Base-by-base conservation (phyloP, 345 rosid species). In the Anacardium occidentale region DNA sequence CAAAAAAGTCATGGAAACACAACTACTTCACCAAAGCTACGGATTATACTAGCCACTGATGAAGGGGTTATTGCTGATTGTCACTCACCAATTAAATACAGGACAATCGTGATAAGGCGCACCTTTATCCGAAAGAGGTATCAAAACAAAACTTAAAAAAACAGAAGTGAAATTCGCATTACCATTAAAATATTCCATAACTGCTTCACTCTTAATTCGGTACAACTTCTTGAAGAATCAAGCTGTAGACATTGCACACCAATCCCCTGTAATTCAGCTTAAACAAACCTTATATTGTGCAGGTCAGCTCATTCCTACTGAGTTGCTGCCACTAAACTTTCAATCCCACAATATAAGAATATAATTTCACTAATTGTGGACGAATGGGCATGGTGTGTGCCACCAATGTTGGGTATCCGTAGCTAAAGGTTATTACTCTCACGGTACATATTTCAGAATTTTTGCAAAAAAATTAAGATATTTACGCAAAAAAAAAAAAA, bases 331-430 rank as follows among this genome's bases (percentile, higher is more conserved):
- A 25, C 53, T 22, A 21, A 69, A 55, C 63, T 37, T 29, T 65
- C 70, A 42, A 56, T 40, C 53, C 63, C 42, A 22, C 62, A 69
- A 68, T 55, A 24, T 10, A 37, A 24, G 55, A 68, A 37, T 24
- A 37, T 14, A 37, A 24, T 37, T 50, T 56, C 8, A 15, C 56
- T 42, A 22, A 22, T n/a, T n/a, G n/a, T n/a, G n/a, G n/a, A n/a
- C n/a, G n/a, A n/a, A n/a, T n/a, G n/a, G n/a, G n/a, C n/a, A n/a
- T n/a, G n/a, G n/a, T 10, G 42, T 22, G 8, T 51, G 37, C 62
- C 1, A 2, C 66, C 48, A 66, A 52, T 13, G 4, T 14, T 17
- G 7, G 24, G 32, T 14, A 17, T n/a, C 42, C 63, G 10, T 50
- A 66, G 70, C 47, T 45, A 32, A 51, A 29, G 26, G 18, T 25